These are phyloP conservation scores for Cladosporium velox DNA, from an alignment of 2,329 filamentous ascomycete species.

Conservation along the genomic window DNA sequence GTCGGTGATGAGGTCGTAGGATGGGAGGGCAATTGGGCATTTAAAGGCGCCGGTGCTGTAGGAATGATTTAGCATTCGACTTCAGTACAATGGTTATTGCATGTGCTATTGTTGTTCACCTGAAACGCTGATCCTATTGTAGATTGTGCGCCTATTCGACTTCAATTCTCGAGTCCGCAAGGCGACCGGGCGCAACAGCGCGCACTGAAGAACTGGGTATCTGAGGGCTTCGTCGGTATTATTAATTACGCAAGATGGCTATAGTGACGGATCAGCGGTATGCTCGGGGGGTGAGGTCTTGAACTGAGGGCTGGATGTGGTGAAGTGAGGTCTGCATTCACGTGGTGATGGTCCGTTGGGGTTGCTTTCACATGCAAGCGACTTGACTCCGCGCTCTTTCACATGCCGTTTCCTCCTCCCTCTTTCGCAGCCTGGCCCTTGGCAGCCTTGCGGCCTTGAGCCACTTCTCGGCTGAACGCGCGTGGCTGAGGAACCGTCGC, in stretches of 20 bases:
- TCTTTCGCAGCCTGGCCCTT: neutral
- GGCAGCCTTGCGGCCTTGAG: neutral
- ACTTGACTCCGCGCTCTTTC: conserved; percentile 14
- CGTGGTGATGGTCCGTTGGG: conserved; percentile 19
- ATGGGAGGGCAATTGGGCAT: conserved; percentile 2
- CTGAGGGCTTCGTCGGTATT: neutral
- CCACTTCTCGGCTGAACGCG: neutral
- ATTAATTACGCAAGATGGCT: neutral
- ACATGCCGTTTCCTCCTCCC: neutral
- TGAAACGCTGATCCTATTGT: conserved; percentile 15
- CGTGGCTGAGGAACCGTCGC: neutral
- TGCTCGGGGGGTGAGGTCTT: neutral
- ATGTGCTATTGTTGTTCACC: conserved; percentile 19
- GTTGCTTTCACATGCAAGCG: conserved; percentile 17
- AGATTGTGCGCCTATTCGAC: neutral
- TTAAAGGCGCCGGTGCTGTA: neutral
- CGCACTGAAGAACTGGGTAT: neutral
- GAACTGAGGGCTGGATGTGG: conserved; percentile 1
- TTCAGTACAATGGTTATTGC: conserved; percentile 10
- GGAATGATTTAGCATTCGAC: conserved; percentile 4
- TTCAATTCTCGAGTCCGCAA: conserved; percentile 11
- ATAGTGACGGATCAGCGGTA: neutral
- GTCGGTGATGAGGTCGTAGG: neutral
- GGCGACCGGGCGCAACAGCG: conserved; percentile 17
- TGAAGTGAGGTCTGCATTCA: conserved; percentile 18